These are phyloP conservation scores for Claviceps humidiphila DNA, from an alignment of 2,329 filamentous ascomycete species.

Conservation along the genomic window DNA sequence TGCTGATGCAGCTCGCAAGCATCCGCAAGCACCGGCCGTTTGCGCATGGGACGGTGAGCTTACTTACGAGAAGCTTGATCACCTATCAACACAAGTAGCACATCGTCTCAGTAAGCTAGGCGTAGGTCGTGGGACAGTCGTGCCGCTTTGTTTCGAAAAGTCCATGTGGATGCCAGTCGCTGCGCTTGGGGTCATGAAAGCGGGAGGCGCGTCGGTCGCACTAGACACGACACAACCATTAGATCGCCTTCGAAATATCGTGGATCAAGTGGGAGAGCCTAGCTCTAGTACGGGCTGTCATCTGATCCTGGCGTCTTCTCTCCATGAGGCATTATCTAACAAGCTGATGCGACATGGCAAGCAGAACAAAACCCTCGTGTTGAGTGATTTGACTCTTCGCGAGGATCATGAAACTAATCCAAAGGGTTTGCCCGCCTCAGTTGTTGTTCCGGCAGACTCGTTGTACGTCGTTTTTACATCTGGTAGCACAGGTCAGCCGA, in stretches of 20 bases:
- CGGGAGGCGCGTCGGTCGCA: slow-evolving; percentile 30
- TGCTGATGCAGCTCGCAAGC: slow-evolving; percentile 20
- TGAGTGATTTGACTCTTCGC: neutral
- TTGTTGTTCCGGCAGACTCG: neutral
- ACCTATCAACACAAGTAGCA: slow-evolving; percentile 28
- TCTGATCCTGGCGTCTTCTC: neutral
- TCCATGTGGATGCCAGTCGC: slow-evolving; percentile 32
- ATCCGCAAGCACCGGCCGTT: slow-evolving; percentile 28
- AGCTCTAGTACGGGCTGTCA: no score
- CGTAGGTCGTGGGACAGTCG: slow-evolving; percentile 23
- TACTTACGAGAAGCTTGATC: slow-evolving; percentile 32
- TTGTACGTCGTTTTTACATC: neutral
- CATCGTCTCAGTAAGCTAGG: slow-evolving; percentile 19
- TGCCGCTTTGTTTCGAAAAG: slow-evolving; percentile 38
- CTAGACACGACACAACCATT: slow-evolving; percentile 33
- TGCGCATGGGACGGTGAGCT: slow-evolving; percentile 36
- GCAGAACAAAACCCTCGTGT: neutral
- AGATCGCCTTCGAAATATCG: slow-evolving; percentile 22
- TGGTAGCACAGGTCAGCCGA: neutral
- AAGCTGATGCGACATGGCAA: neutral
- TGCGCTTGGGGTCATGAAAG: slow-evolving; percentile 33
- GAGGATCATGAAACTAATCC: no score
- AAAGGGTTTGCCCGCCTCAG: no score
- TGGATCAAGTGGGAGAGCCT: neutral
- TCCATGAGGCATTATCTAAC: neutral